A percentile compares a stretch with the other conserved stretches of the same genome.
Evolutionary conservation across 169 alveolate genomes (phyloP).

Genomic region (Toxoplasma gondii): DNA sequence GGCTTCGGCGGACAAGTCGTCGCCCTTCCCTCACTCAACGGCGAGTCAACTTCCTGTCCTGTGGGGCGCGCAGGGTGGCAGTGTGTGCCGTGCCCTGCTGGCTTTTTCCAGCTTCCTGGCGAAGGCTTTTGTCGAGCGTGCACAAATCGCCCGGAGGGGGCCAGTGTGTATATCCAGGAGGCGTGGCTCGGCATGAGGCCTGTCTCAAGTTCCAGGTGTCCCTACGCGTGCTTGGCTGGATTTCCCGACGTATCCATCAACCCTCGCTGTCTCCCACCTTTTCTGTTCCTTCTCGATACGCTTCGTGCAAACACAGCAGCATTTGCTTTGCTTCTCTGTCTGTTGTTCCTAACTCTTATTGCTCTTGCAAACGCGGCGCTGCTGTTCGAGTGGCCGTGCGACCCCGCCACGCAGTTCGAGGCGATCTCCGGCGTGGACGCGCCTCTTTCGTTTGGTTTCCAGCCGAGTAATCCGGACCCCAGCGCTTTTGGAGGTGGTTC

Average conservation of each 20-base stretch:
- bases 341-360: neutral
- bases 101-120: slow-evolving; percentile 25
- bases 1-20: slow-evolving; percentile 53
- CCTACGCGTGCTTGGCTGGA: slow-evolving; percentile 66
- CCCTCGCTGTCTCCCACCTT: slow-evolving; percentile 63
- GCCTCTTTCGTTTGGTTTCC: neutral
- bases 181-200: neutral
- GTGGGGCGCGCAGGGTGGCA: slow-evolving; percentile 62
- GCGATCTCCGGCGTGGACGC: neutral
- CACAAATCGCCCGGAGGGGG: slow-evolving; percentile 45
- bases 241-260: slow-evolving; percentile 53
- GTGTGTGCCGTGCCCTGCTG: slow-evolving; percentile 51
- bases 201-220: slow-evolving; percentile 48
- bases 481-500: neutral
- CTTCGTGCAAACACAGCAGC: neutral
- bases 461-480: neutral
- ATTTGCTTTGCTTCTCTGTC: neutral
- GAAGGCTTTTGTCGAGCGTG: slow-evolving; percentile 52
- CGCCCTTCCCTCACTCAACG: neutral
- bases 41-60: slow-evolving; percentile 34
- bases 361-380: neutral
- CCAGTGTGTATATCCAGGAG: neutral
- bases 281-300: slow-evolving; percentile 42
- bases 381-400: neutral
- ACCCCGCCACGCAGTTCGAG: neutral